Conservation (phyloP, 208 protist genomes). For the Crithidia bombi region DNA sequence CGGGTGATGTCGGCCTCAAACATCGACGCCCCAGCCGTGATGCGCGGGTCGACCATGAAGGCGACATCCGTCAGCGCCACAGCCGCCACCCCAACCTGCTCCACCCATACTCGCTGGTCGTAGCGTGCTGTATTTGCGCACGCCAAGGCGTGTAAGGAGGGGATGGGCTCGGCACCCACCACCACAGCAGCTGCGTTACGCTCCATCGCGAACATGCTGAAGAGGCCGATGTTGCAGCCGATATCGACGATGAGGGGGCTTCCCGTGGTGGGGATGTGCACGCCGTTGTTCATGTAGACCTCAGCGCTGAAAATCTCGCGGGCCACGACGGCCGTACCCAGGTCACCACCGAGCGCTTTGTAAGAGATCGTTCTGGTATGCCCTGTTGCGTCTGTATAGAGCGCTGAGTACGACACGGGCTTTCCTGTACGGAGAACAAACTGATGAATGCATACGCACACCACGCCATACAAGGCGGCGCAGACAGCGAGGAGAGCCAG, state of each 20-base stretch:
- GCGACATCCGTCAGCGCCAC: neutral
- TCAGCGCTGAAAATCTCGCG: constrained; percentile 44
- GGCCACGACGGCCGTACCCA: constrained; percentile 37
- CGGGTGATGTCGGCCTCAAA: constrained; percentile 28
- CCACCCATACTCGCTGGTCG: constrained; percentile 25
- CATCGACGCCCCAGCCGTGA: constrained; percentile 42
- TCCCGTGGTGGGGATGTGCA: constrained; percentile 10
- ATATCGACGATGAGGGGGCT: constrained; percentile 46
- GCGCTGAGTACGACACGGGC: neutral
- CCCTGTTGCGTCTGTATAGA: constrained; percentile 9
- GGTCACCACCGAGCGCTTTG: constrained; percentile 32
- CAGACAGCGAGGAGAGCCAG: neutral
- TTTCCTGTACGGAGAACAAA: constrained; percentile 21
- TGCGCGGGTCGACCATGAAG: constrained; percentile 32
- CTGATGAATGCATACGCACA: constrained; percentile 20
- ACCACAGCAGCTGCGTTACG: constrained; percentile 31
- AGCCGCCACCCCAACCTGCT: constrained; percentile 22
- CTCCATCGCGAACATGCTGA: constrained; percentile 29
- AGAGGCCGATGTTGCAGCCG: constrained; percentile 55
- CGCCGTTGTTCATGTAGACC: constrained; percentile 45
- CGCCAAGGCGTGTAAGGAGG: constrained; percentile 21
- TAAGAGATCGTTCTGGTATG: constrained; percentile 1
- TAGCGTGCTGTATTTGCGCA: constrained; percentile 26
- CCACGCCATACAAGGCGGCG: constrained; percentile 4
- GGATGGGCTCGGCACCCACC: constrained; percentile 46